Conservation (phyloP, 345 rosid species). For the Zanthoxylum bungeanum region DNA sequence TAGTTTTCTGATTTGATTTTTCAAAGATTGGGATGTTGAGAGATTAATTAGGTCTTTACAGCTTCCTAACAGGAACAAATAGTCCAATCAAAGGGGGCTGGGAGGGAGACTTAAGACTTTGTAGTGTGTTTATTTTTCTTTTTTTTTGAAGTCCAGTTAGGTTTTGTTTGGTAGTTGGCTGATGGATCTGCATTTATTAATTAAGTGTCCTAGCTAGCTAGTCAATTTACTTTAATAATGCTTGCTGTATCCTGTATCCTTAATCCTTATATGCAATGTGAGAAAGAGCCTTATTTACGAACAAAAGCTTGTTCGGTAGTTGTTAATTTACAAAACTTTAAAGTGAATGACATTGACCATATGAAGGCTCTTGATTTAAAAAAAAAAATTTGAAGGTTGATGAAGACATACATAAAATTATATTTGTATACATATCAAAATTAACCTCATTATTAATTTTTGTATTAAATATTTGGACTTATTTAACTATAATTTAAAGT, state of each 20-base stretch:
- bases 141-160: not conserved
- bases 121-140: too few relatives aligned
- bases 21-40: conserved; percentile 4
- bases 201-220: not conserved
- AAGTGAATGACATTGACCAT: not conserved
- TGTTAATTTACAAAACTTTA: not conserved
- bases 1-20: conserved; percentile 18
- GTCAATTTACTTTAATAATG: not conserved
- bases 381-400: not conserved
- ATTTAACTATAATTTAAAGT: not conserved
- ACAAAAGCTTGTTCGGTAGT: conserved; percentile 3
- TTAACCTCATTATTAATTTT: not conserved
- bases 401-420: not conserved
- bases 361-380: not conserved
- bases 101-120: too few relatives aligned
- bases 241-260: not conserved
- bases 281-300: not conserved
- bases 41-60: conserved; percentile 1
- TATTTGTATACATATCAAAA: not conserved
- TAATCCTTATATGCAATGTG: not conserved
- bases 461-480: not conserved
- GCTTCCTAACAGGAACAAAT: not conserved
- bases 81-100: too few relatives aligned
- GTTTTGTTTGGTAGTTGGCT: conserved; percentile 10
- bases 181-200: not conserved